Evolutionary conservation across 75 land plant species (phyloP).

Genomic region (Isoetes taiwanensis): DNA sequence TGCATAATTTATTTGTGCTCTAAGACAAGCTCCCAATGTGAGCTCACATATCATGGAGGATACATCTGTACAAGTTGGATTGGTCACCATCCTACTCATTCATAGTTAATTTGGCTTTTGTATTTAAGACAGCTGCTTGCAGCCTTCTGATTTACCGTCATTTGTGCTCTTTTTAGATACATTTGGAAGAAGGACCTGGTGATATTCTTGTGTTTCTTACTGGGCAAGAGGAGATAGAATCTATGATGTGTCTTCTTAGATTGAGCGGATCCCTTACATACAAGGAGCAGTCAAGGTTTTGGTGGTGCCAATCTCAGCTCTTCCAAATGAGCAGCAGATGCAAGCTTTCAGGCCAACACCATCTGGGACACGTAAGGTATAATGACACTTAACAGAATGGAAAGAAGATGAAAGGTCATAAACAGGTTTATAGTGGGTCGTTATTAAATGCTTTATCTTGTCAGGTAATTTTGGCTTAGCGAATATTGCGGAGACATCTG

Average conservation of each 20-base stretch:
- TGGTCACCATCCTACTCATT: not conserved
- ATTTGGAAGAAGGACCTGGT: constrained; percentile 66
- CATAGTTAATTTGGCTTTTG: not conserved
- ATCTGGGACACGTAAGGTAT: not conserved
- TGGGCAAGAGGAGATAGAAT: constrained; percentile 97
- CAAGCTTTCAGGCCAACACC: constrained; percentile 10
- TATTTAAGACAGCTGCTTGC: too few species aligned
- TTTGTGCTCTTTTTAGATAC: constrained; percentile 60
- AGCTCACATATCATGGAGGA: too few species aligned
- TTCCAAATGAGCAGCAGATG: constrained; percentile 94
- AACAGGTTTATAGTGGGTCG: not conserved
- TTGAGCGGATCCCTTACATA: constrained; percentile 38
- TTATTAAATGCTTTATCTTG: not conserved
- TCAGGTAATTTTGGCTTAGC: constrained; percentile 89
- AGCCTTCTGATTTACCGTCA: too few species aligned
- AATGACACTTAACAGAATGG: not conserved
- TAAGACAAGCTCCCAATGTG: too few species aligned
- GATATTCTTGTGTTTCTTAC: constrained; percentile 94
- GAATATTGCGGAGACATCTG: constrained; percentile 97
- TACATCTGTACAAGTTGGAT: too few species aligned
- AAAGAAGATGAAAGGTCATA: not conserved
- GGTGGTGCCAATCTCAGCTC: constrained; percentile 70
- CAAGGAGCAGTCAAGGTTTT: constrained; percentile 28
- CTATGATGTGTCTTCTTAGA: constrained; percentile 72
- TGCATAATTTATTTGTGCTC: too few species aligned